A percentile compares a stretch with the other conserved stretches of the same genome.
Conservation (phyloP, 768 basidiomycete genomes). For the Mycena vitilis region DNA sequence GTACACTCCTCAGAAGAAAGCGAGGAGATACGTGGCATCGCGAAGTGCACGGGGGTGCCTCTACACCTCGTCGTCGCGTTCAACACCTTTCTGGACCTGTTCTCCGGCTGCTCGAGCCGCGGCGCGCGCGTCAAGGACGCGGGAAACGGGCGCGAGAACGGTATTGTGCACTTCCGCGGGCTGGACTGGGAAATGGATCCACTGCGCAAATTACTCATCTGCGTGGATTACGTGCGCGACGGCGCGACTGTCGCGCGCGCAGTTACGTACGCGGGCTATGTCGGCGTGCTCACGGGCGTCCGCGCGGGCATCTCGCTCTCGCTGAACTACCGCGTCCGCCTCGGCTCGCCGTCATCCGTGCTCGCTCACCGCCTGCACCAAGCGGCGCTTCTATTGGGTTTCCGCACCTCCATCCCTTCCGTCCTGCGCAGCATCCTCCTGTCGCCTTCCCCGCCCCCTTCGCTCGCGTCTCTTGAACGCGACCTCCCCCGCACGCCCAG, state of each 20-base stretch:
- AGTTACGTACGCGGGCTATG: conserved; percentile 54
- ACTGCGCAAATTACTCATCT: conserved; percentile 48
- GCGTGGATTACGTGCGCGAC: conserved; percentile 48
- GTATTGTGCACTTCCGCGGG: conserved; percentile 51
- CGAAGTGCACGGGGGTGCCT: conserved; percentile 43
- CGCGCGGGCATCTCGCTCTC: conserved; percentile 51
- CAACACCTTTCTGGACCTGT: conserved; percentile 53
- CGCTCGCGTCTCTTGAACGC: conserved; percentile 38
- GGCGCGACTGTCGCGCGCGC: conserved; percentile 48
- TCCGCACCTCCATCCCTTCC: conserved; percentile 47
- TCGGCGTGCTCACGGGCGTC: conserved; percentile 53
- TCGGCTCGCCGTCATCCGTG: conserved; percentile 42
- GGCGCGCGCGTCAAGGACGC: conserved; percentile 43
- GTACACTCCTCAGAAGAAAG: conserved; percentile 49
- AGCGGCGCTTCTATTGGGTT: conserved; percentile 45
- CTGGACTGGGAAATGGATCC: conserved; percentile 55
- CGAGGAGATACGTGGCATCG: conserved; percentile 48
- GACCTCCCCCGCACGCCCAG: conserved; percentile 36
- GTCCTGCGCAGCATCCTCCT: conserved; percentile 48
- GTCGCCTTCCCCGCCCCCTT: conserved; percentile 41
- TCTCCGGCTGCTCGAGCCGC: conserved; percentile 53
- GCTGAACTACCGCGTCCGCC: conserved; percentile 48
- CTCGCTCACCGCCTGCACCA: conserved; percentile 46
- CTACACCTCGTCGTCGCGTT: conserved; percentile 51
- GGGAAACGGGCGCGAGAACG: conserved; percentile 29